Conservation (phyloP, 768 basidiomycete genomes). For the Guyanaporus albipodus region DNA sequence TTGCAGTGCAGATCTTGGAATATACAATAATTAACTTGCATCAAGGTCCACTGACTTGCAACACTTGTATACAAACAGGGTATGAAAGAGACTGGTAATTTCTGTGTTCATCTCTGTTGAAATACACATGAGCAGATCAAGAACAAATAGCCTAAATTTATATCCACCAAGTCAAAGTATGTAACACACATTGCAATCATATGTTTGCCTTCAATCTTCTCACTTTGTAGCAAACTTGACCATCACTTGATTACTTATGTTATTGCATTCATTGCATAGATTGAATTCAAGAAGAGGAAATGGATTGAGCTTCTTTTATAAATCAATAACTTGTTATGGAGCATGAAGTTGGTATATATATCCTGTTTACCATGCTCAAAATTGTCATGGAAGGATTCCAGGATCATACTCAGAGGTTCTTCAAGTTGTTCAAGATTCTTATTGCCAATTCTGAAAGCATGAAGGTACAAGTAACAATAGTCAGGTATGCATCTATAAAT, state of each 20-base stretch:
- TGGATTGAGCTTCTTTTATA: constrained; percentile 91
- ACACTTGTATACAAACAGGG: constrained; percentile 97
- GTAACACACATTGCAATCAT: constrained; percentile 20
- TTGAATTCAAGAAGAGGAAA: constrained; percentile 73
- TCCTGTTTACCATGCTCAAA: constrained; percentile 88
- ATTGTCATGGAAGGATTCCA: constrained; percentile 88
- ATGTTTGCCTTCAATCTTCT: not conserved
- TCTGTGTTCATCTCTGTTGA: constrained; percentile 76
- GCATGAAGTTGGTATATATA: constrained; percentile 89
- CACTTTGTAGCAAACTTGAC: constrained; percentile 66
- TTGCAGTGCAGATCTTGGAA: constrained; percentile 4
- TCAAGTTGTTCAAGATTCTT: constrained; percentile 72
- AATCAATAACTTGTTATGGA: constrained; percentile 75
- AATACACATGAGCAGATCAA: constrained; percentile 81
- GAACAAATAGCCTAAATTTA: constrained; percentile 69
- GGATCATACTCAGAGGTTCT: constrained; percentile 66
- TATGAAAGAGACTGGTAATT: constrained; percentile 65
- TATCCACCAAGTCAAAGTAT: constrained; percentile 75
- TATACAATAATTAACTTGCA: constrained; percentile 1
- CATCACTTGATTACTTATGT: constrained; percentile 92
- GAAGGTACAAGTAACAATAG: constrained; percentile 87
- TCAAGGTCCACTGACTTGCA: constrained; percentile 90
- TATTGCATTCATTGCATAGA: constrained; percentile 87
- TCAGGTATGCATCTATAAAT: constrained; percentile 46
- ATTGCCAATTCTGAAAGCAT: constrained; percentile 80